Percentiles rank a stretch among this genome's conserved stretches.
Conservation (phyloP, 2,329 filamentous ascomycete species). For the Epichloe brachyelytri region DNA sequence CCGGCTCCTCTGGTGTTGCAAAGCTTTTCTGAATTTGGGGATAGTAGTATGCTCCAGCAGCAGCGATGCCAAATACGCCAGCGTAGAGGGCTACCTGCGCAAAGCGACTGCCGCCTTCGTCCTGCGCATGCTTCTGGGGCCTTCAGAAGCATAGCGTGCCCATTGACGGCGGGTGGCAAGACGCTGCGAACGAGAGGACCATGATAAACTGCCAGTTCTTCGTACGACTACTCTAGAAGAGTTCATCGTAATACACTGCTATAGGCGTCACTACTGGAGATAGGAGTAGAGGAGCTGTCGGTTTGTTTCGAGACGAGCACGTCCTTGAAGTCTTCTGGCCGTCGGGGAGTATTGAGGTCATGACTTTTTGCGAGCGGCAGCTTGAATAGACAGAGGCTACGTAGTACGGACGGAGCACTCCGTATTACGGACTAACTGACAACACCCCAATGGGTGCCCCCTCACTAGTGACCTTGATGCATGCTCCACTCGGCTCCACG, state of each 20-base stretch:
- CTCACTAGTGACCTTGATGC: too few species aligned
- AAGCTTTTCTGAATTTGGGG: slow-evolving; percentile 18
- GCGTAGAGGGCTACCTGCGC: slow-evolving; percentile 10
- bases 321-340: background rate
- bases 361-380: background rate
- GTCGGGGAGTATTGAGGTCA: background rate
- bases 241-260: slow-evolving; percentile 16
- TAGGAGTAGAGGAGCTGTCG: background rate
- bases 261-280: background rate
- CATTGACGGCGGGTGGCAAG: slow-evolving; percentile 16
- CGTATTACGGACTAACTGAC: too few species aligned
- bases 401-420: too few species aligned
- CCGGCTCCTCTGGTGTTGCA: slow-evolving; percentile 8
- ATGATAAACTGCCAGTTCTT: slow-evolving; percentile 14
- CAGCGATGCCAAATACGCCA: slow-evolving; percentile 25
- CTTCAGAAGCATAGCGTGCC: slow-evolving; percentile 16
- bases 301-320: background rate
- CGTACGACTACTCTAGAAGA: slow-evolving; percentile 17
- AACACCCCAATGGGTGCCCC: too few species aligned
- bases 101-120: slow-evolving; percentile 15
- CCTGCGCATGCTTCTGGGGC: slow-evolving; percentile 8
- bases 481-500: too few species aligned
- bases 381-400: too few species aligned
- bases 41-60: slow-evolving; percentile 26
- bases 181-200: slow-evolving; percentile 11